Base-by-base conservation (phyloP, 495 filamentous ascomycete genomes). In the Antarctomyces pellizariae region DNA sequence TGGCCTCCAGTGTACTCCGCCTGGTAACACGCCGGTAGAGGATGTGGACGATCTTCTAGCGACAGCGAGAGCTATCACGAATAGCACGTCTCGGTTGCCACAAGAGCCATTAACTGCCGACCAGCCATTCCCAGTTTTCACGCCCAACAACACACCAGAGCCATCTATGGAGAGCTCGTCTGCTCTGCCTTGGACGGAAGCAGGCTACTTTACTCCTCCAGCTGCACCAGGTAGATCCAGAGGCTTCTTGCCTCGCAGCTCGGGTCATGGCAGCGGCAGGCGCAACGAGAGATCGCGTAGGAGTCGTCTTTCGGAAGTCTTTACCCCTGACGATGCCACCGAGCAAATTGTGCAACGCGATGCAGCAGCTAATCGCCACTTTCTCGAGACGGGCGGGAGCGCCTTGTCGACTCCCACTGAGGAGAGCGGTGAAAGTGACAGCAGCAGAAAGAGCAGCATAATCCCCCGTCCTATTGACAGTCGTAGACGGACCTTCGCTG, bases 231-330 rank as follows among this genome's bases (percentile, higher is more conserved):
- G 18, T 30, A 25, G 14, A 33, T n/a, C 7, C 23, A 6, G 22
- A 27, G 13, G 2, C 2, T 23, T n/a, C 25, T n/a, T n/a, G n/a
- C n/a, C n/a, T n/a, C n/a, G n/a, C n/a, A n/a, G n/a, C n/a, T n/a
- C n/a, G n/a, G n/a, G n/a, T n/a, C n/a, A n/a, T n/a, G n/a, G n/a
- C n/a, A n/a, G n/a, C n/a, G n/a, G n/a, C n/a, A n/a, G n/a, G n/a
- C n/a, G n/a, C n/a, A n/a, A n/a, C n/a, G n/a, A n/a, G n/a, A n/a
- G 29, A 7, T 8, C 30, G 20, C 31, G 40, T n/a, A 37, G 28
- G 19, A 39, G 40, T 25, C 24, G 32, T 31, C 35, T 43, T 12
- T 43, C 40, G 7, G 40, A 43, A 24, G 29, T 43, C 4, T 39
- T 18, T 14, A 39, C 33, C 5, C 25, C 32, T 5, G 40, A 39